These are phyloP conservation scores for Turritis glabra DNA, from an alignment of 345 rosid genomes.

Conservation along the genomic window DNA sequence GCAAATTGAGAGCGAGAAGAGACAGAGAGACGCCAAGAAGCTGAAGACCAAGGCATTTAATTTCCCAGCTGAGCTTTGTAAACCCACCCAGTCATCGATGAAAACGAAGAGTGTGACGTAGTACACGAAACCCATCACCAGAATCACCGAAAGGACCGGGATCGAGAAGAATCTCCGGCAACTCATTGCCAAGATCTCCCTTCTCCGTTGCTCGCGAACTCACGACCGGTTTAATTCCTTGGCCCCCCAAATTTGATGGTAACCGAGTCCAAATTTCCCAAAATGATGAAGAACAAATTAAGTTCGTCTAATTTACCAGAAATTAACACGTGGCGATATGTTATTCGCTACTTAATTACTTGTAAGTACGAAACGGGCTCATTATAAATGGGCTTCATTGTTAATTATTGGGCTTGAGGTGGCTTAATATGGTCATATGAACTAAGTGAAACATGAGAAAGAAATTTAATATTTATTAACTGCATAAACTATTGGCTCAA, in stretches of 20 bases:
- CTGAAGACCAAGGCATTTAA: conserved; percentile 51
- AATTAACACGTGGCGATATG: conserved; percentile 8
- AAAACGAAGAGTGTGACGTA: conserved; percentile 55
- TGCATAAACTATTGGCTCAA: neutral
- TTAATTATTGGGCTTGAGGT: neutral
- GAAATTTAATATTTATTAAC: neutral
- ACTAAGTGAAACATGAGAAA: neutral
- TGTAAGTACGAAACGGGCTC: neutral
- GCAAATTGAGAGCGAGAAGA: conserved; percentile 47
- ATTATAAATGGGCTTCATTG: neutral
- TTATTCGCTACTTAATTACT: neutral
- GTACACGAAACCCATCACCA: conserved; percentile 54
- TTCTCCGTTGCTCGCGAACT: conserved; percentile 21
- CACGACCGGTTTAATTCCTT: conserved; percentile 12
- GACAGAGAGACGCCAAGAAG: conserved; percentile 48
- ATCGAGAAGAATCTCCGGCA: conserved; percentile 53
- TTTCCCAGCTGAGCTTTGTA: conserved; percentile 57
- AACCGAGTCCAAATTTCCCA: conserved; percentile 4
- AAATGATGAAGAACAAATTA: neutral
- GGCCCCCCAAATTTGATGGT: conserved; percentile 17
- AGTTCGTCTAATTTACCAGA: neutral
- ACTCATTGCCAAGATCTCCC: conserved; percentile 45
- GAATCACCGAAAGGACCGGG: conserved; percentile 52
- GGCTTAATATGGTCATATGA: neutral
- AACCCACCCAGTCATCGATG: conserved; percentile 57